These are phyloP conservation scores for Aplosporella prunicola DNA, from an alignment of 2,329 filamentous ascomycete species.

Conservation along the genomic window DNA sequence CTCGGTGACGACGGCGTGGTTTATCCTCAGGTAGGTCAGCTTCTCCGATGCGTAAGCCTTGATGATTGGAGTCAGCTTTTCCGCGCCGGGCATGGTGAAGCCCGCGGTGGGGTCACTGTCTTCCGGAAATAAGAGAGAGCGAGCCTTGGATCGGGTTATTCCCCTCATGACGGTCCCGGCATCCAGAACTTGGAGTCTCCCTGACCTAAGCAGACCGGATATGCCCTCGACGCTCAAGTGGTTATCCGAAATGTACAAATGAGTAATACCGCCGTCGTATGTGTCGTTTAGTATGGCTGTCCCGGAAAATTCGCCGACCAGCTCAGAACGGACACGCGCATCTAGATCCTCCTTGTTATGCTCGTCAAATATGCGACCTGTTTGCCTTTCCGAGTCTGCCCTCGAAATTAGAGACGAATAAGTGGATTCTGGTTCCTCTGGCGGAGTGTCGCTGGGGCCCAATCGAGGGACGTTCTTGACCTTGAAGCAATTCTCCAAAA, in stretches of 20 bases:
- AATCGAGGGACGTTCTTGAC: constrained; percentile 13
- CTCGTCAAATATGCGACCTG: constrained; percentile 1
- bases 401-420: not conserved
- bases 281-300: constrained; percentile 48
- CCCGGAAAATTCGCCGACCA: constrained; percentile 37
- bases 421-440: constrained; percentile 7
- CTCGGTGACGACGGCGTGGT: constrained; percentile 46
- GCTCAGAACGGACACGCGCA: constrained; percentile 36
- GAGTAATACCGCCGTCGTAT: constrained; percentile 47
- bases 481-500: constrained; percentile 44
- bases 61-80: constrained; percentile 46
- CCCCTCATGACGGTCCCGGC: constrained; percentile 38
- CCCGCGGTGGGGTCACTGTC: constrained; percentile 13
- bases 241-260: constrained; percentile 51
- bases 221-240: constrained; percentile 46
- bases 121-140: constrained; percentile 6
- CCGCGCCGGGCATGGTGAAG: constrained; percentile 37
- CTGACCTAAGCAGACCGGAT: constrained; percentile 43
- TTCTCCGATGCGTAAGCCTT: constrained; percentile 37
- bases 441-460: constrained; percentile 11
- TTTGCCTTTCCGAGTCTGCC: too few species aligned
- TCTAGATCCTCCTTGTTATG: constrained; percentile 40
- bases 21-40: constrained; percentile 46
- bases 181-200: constrained; percentile 47
- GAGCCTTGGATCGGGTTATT: constrained; percentile 12